phyloP scores from a whole-genome alignment of 257 asterid species.

The Ilex asprella region DNA sequence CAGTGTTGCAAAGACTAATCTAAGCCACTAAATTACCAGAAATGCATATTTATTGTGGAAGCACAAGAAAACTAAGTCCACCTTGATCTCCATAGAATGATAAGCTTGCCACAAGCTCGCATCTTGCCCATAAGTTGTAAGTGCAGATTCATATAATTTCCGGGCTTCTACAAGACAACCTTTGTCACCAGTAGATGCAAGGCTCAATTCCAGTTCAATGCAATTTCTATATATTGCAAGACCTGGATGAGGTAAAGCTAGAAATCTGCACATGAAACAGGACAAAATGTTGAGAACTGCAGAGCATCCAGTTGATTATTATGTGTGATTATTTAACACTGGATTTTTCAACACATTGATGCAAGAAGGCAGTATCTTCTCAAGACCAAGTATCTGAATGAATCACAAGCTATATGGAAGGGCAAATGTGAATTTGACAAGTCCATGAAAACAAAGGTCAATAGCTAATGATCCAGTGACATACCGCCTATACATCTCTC shows the following conservation, averaged over 20 bases:
- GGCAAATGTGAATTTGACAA: too few species aligned
- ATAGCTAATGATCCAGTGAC: constrained; percentile 7
- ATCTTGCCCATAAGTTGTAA: constrained; percentile 67
- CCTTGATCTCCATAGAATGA: constrained; percentile 81
- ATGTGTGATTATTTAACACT: too few species aligned
- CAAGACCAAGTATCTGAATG: too few species aligned
- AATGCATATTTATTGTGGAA: neutral
- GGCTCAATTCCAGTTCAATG: constrained; percentile 70
- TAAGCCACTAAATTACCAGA: too few species aligned
- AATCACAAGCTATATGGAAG: too few species aligned
- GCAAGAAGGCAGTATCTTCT: too few species aligned
- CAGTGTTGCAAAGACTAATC: too few species aligned
- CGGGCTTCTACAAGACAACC: constrained; percentile 56
- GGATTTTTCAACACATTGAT: too few species aligned
- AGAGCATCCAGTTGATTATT: neutral
- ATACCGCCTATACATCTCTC: constrained; percentile 72
- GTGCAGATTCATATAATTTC: constrained; percentile 72
- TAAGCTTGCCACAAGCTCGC: constrained; percentile 71
- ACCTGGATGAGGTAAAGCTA: constrained; percentile 87
- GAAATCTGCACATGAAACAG: constrained; percentile 45
- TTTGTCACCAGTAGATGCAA: constrained; percentile 56
- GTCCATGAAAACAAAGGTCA: neutral
- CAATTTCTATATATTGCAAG: constrained; percentile 50
- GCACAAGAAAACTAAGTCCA: constrained; percentile 16
- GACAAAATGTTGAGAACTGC: constrained; percentile 10